Evolutionary conservation across 1,284 basidiomycete genomes (phyloP).

Genomic region (Inonotus hispidus): DNA sequence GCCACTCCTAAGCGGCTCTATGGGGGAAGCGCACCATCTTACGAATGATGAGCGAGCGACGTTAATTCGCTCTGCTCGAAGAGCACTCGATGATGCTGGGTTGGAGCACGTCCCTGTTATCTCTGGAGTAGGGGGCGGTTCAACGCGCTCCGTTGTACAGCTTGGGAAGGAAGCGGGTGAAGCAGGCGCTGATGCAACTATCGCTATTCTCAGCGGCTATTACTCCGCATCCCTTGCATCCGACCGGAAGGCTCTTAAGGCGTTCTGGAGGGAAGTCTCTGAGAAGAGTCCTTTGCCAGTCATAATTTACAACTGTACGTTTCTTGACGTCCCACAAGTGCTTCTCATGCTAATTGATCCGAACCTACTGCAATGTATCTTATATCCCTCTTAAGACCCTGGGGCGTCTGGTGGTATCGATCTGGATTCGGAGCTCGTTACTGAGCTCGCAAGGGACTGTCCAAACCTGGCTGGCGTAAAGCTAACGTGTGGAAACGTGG

Average conservation of each 20-base stretch:
- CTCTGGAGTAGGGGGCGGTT: constrained; percentile 77
- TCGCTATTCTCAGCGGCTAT: constrained; percentile 84
- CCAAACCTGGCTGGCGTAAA: constrained; percentile 81
- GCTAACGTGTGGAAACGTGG: constrained; percentile 86
- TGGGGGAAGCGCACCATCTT: constrained; percentile 81
- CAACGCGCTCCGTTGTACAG: constrained; percentile 76
- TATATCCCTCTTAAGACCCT: constrained; percentile 47
- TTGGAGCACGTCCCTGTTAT: constrained; percentile 63
- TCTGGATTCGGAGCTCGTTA: constrained; percentile 80
- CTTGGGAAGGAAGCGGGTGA: constrained; percentile 69
- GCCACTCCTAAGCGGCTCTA: constrained; percentile 78
- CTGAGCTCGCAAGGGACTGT: constrained; percentile 67
- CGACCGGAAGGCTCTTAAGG: constrained; percentile 65
- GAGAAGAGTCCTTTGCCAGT: constrained; percentile 80
- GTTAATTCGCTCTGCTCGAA: constrained; percentile 68
- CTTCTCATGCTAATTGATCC: not conserved
- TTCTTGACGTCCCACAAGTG: constrained; percentile 9
- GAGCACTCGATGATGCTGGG: constrained; percentile 64
- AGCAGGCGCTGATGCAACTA: constrained; percentile 80
- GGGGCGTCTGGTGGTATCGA: constrained; percentile 81
- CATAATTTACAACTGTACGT: constrained; percentile 86
- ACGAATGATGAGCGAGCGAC: constrained; percentile 64
- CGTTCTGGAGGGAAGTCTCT: constrained; percentile 74
- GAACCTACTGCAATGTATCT: not conserved
- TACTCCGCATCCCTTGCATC: constrained; percentile 68